Percentiles rank a stretch among this genome's conserved stretches.
These are phyloP conservation scores for Ceratonia siliqua DNA, from an alignment of 306 rosid species.

Conservation along the genomic window DNA sequence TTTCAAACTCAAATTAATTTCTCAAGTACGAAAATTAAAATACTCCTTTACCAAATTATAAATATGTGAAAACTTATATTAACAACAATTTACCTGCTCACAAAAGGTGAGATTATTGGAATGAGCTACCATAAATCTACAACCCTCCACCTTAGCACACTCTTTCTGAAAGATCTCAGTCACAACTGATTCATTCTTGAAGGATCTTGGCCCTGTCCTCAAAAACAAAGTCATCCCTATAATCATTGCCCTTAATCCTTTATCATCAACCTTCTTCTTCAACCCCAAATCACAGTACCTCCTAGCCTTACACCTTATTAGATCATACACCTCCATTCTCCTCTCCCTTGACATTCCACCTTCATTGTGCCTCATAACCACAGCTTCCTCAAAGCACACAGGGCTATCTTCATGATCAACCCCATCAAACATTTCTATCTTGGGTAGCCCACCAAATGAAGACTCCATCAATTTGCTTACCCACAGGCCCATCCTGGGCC, in stretches of 20 bases:
- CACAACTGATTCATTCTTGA: conserved; percentile 50
- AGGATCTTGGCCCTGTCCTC: conserved; percentile 62
- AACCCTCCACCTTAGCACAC: conserved; percentile 55
- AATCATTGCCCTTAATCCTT: not conserved
- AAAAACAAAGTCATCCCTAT: conserved; percentile 58
- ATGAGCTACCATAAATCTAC: conserved; percentile 52
- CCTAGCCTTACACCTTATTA: conserved; percentile 70
- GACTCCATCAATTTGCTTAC: conserved; percentile 53
- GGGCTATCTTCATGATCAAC: conserved; percentile 35
- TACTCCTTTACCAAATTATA: no score
- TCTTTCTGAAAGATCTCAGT: conserved; percentile 44
- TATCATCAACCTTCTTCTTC: not conserved
- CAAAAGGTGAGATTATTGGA: conserved; percentile 62
- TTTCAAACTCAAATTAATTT: no score
- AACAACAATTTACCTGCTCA: conserved; percentile 51
- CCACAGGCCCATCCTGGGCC: conserved; percentile 55
- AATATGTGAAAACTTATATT: no score
- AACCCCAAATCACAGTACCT: conserved; percentile 47
- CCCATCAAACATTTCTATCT: conserved; percentile 44
- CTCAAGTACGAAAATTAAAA: no score
- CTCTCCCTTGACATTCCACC: conserved; percentile 70
- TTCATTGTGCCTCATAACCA: conserved; percentile 75
- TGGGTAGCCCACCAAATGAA: conserved; percentile 43
- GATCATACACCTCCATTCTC: conserved; percentile 62
- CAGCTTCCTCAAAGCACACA: conserved; percentile 65